Evolutionary conservation across 768 basidiomycete species (phyloP).

Genomic region (Steccherinum ochraceum): DNA sequence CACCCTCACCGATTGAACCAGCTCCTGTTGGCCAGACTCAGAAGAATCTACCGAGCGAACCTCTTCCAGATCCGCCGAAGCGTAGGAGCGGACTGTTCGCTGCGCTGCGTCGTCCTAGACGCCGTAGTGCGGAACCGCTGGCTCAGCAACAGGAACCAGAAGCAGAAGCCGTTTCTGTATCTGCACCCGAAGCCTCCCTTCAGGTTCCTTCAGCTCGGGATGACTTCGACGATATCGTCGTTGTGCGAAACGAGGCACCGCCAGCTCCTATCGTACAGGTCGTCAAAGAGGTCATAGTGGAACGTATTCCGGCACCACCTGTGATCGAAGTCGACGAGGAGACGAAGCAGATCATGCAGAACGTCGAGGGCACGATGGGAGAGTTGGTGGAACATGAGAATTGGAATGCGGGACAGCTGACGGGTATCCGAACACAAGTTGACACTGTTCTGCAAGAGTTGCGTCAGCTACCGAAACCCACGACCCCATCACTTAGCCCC

Average conservation of each 20-base stretch:
- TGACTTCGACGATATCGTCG: too few relatives aligned
- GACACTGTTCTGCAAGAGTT: slow-evolving; percentile 13
- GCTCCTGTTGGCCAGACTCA: neutral
- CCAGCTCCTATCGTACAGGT: neutral
- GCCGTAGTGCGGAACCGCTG: neutral
- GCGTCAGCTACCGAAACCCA: neutral
- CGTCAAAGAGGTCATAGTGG: neutral
- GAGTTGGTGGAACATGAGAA: slow-evolving; percentile 10
- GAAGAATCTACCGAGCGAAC: neutral
- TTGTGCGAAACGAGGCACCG: too few relatives aligned
- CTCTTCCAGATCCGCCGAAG: neutral
- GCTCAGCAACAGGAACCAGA: too few relatives aligned
- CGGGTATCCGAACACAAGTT: slow-evolving; percentile 17
- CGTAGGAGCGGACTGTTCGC: neutral
- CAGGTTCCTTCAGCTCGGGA: neutral
- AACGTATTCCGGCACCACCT: neutral
- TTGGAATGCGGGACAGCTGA: slow-evolving; percentile 10
- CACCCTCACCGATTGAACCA: neutral
- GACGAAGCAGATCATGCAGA: slow-evolving; percentile 8
- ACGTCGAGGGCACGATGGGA: slow-evolving; percentile 8
- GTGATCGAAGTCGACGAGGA: neutral
- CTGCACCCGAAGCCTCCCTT: neutral
- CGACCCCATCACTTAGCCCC: too few relatives aligned
- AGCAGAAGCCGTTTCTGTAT: too few relatives aligned
- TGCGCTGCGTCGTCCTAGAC: neutral